Conservation (phyloP, 352 stramenopile genomes). For the Globisporangium abappressorium region DNA sequence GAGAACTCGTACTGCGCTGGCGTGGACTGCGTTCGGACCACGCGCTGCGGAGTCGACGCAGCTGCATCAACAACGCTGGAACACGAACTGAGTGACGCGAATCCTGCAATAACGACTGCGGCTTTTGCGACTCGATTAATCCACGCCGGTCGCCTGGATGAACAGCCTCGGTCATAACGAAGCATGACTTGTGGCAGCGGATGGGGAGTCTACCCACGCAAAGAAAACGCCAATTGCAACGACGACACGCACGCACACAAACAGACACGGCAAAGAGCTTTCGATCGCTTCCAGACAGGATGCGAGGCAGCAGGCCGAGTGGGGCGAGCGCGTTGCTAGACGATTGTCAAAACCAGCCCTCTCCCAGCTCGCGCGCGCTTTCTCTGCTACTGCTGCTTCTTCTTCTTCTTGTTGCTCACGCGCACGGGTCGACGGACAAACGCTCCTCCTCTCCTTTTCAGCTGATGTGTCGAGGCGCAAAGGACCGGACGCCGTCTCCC, state of each 20-base stretch:
- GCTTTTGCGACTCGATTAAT: not conserved
- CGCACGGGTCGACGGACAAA: not conserved
- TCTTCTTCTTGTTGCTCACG: not conserved
- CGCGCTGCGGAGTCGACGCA: not conserved
- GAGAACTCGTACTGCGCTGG: slow-evolving; percentile 7
- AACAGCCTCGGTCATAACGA: not conserved
- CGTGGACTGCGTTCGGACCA: slow-evolving; percentile 7
- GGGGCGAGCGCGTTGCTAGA: not conserved
- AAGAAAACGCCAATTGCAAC: not conserved
- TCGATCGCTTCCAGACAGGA: not conserved
- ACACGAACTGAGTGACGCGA: not conserved
- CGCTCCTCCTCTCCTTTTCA: not conserved
- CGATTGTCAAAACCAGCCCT: not conserved
- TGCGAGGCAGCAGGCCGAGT: not conserved
- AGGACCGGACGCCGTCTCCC: not conserved
- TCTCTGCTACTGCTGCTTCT: not conserved
- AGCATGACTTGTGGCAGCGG: slow-evolving; percentile 5
- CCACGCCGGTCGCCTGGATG: slow-evolving; percentile 5
- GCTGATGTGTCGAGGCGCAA: not conserved
- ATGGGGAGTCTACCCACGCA: not conserved
- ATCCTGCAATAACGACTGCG: not conserved
- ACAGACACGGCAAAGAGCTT: not conserved
- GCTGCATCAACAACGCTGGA: not conserved
- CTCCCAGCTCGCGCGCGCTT: not conserved
- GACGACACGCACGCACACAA: slow-evolving; percentile 1